Conservation (phyloP, 2,329 filamentous ascomycete species). For the Knufia petricola region DNA sequence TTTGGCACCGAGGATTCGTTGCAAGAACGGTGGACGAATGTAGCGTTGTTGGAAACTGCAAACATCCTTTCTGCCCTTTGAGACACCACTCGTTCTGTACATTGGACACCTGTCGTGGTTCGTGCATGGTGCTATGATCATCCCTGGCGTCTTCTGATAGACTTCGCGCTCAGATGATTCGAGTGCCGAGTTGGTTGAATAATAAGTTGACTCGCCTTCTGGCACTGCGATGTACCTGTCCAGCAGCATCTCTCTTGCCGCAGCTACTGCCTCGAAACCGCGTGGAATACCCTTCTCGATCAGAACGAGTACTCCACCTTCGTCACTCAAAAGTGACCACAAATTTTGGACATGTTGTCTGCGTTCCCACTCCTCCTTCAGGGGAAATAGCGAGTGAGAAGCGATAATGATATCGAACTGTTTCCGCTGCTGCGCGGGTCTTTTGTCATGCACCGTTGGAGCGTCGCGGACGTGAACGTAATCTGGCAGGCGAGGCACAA, state of each 20-base stretch:
- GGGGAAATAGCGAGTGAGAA: slow-evolving; percentile 67
- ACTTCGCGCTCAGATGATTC: slow-evolving; percentile 22
- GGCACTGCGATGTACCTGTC: slow-evolving; percentile 56
- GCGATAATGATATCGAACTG: slow-evolving; percentile 84
- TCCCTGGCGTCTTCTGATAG: slow-evolving; percentile 46
- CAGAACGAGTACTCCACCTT: slow-evolving; percentile 77
- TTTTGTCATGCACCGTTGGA: slow-evolving; percentile 49
- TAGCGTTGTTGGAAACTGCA: slow-evolving; percentile 89
- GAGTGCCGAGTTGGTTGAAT: slow-evolving; percentile 22
- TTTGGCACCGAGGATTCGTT: slow-evolving; percentile 57
- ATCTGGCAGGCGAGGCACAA: slow-evolving; percentile 84
- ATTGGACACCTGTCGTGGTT: slow-evolving; percentile 84
- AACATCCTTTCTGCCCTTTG: slow-evolving; percentile 70
- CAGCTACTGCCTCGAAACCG: slow-evolving; percentile 85
- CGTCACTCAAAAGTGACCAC: slow-evolving; percentile 73
- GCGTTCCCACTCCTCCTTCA: slow-evolving; percentile 66
- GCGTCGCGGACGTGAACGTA: slow-evolving; percentile 57
- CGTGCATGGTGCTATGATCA: slow-evolving; percentile 64
- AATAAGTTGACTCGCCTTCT: slow-evolving; percentile 28
- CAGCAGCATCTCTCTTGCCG: slow-evolving; percentile 69
- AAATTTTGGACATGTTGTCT: slow-evolving; percentile 76
- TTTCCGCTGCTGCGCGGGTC: slow-evolving; percentile 52
- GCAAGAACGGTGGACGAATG: slow-evolving; percentile 71
- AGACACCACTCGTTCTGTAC: slow-evolving; percentile 63
- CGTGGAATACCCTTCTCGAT: slow-evolving; percentile 85